These are phyloP conservation scores for Ramaria rubella DNA, from an alignment of 768 basidiomycete genomes.

Conservation along the genomic window DNA sequence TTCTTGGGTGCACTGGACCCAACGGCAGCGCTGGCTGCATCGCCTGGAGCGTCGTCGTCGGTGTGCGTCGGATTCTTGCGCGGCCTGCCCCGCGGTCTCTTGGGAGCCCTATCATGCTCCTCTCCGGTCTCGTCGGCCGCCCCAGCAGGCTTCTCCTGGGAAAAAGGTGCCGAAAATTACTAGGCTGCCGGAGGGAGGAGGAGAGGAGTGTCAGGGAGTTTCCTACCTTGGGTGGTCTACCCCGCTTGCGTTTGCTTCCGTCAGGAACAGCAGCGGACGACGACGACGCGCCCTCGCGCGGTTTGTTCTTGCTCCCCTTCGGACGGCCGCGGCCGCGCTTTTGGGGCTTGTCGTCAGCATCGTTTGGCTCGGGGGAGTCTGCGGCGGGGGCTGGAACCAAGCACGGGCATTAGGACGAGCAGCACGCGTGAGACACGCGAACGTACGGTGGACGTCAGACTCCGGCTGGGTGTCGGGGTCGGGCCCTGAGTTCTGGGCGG, in stretches of 20 bases:
- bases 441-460: constrained; percentile 3
- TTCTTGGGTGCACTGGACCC: constrained; percentile 59
- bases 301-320: constrained; percentile 80
- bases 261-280: constrained; percentile 23
- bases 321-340: constrained; percentile 88
- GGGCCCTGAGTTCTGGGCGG: neutral
- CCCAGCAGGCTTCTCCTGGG: constrained; percentile 37
- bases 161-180: constrained; percentile 23
- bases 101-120: constrained; percentile 42
- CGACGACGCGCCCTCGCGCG: constrained; percentile 31
- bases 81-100: constrained; percentile 70
- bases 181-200: constrained; percentile 16
- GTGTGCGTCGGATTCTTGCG: constrained; percentile 49
- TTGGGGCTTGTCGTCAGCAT: constrained; percentile 21
- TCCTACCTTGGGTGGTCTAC: constrained; percentile 47
- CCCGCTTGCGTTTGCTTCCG: constrained; percentile 39
- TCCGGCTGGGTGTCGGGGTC: constrained; percentile 8
- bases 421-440: constrained; percentile 2
- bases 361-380: constrained; percentile 16
- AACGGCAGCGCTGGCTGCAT: constrained; percentile 14
- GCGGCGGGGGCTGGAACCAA: constrained; percentile 30
- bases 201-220: constrained; percentile 2
- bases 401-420: constrained; percentile 18
- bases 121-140: constrained; percentile 27
- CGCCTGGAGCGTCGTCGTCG: constrained; percentile 23